phyloP scores from a whole-genome alignment of 108 stramenopile genomes.

The Discostella pseudostelligera region DNA sequence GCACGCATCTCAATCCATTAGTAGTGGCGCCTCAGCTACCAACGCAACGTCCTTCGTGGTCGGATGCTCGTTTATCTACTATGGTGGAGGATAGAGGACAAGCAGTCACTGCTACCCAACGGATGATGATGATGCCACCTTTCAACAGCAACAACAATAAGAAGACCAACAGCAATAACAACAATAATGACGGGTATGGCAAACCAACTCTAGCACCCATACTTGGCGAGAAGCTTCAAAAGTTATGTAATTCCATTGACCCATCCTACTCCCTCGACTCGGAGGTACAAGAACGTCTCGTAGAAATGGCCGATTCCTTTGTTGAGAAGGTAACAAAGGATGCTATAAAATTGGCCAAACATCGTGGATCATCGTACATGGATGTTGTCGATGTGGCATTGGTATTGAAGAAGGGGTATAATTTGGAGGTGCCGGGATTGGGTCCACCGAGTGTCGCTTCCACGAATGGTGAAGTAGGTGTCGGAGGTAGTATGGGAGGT shows the following conservation, averaged over 20 bases:
- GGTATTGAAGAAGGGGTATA: constrained; percentile 77
- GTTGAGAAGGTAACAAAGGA: constrained; percentile 70
- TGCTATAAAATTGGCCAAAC: constrained; percentile 62
- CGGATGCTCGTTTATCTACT: constrained; percentile 51
- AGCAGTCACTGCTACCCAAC: not conserved
- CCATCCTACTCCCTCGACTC: constrained; percentile 72
- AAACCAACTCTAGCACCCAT: constrained; percentile 63
- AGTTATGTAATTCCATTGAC: constrained; percentile 64
- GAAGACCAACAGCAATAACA: not conserved
- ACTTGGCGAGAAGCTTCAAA: constrained; percentile 61
- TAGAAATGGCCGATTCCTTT: constrained; percentile 79
- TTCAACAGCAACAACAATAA: constrained; percentile 5
- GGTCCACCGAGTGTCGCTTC: constrained; percentile 48
- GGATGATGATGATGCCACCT: not conserved
- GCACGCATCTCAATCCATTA: not conserved
- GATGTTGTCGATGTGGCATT: constrained; percentile 81
- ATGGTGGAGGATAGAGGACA: not conserved
- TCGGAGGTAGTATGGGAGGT: constrained; percentile 1
- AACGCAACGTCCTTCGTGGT: constrained; percentile 45
- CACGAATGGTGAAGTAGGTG: constrained; percentile 8
- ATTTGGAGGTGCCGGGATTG: constrained; percentile 76
- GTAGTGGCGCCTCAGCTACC: constrained; percentile 12
- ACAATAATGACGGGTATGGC: constrained; percentile 20
- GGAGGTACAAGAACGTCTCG: constrained; percentile 72
- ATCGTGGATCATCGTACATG: constrained; percentile 66